Evolutionary conservation across 2,329 filamentous ascomycete species (phyloP).

Genomic region (Penicillium crustosum): DNA sequence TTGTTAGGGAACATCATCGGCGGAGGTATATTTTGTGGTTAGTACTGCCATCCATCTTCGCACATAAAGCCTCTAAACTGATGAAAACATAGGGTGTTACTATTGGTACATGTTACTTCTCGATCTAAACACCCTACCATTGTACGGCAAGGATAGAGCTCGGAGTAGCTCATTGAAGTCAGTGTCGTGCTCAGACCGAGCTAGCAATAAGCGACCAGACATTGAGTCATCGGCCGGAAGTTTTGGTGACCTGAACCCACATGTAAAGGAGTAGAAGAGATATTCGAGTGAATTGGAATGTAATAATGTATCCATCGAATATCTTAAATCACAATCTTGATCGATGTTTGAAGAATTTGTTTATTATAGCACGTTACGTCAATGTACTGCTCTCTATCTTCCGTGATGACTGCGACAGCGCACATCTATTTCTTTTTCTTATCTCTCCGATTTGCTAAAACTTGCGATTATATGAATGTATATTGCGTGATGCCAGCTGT

Average conservation of each 20-base stretch:
- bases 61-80: neutral
- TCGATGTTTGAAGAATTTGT: no score
- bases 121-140: slow-evolving; percentile 19
- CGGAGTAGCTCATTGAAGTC: neutral
- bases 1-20: slow-evolving; percentile 56
- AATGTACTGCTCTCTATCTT: neutral
- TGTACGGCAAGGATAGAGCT: slow-evolving; percentile 17
- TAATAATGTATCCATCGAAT: no score
- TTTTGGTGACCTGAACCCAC: neutral
- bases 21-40: slow-evolving; percentile 53
- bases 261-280: neutral
- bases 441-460: neutral
- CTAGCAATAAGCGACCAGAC: neutral
- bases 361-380: no score
- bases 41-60: slow-evolving; percentile 3
- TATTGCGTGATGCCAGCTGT: slow-evolving; percentile 1
- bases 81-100: slow-evolving; percentile 31
- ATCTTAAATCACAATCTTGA: no score
- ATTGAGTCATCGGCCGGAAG: neutral
- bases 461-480: neutral
- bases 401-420: no score
- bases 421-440: neutral
- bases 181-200: neutral
- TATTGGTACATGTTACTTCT: slow-evolving; percentile 52
- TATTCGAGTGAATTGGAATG: neutral